Evolutionary conservation across 352 stramenopile genomes (phyloP).

Genomic region (Phytophthora cajani): DNA sequence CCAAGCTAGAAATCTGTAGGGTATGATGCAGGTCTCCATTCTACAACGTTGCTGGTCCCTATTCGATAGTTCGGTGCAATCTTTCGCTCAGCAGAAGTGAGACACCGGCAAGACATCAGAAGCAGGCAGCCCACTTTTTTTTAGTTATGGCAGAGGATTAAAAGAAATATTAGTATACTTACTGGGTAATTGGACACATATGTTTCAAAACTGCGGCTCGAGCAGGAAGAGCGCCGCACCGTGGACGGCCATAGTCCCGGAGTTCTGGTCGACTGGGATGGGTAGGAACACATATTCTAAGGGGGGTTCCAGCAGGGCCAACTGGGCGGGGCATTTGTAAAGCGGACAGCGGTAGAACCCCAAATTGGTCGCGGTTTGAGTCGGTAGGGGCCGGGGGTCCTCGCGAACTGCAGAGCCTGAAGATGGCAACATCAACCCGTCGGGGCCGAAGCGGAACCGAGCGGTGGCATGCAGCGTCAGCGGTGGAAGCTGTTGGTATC

Average conservation of each 20-base stretch:
- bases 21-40: no score
- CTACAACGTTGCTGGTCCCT: no score
- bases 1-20: no score
- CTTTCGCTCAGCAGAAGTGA: no score
- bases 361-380: conserved; percentile 1
- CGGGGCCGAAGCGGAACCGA: conserved; percentile 20
- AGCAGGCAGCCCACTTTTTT: no score
- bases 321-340: conserved; percentile 37
- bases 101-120: no score
- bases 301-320: conserved; percentile 35
- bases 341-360: conserved; percentile 55
- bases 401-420: conserved; percentile 1
- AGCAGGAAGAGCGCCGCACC: conserved; percentile 45
- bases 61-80: no score
- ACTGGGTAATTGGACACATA: no score
- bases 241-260: conserved; percentile 37
- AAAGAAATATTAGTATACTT: no score
- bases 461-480: conserved; percentile 39
- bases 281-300: conserved; percentile 50
- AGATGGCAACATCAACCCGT: conserved; percentile 20
- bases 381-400: conserved; percentile 11
- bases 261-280: conserved; percentile 29
- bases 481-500: conserved; percentile 33
- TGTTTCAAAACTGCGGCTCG: conserved; percentile 18
- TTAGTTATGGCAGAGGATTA: no score